phyloP scores from a whole-genome alignment of 305 asterid genomes.

The Fraxinus baroniana region DNA sequence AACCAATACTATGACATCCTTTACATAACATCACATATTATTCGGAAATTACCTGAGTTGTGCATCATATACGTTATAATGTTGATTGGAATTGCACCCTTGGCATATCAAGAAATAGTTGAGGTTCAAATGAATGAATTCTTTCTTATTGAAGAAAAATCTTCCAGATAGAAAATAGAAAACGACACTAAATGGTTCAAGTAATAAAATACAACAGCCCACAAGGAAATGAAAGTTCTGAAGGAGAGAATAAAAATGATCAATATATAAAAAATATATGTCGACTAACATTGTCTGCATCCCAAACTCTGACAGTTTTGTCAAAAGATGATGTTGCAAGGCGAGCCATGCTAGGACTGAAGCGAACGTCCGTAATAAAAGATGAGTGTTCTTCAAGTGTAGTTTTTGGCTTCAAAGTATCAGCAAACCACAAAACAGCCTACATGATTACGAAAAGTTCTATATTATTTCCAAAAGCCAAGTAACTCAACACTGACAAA shows the following conservation, averaged over 20 bases:
- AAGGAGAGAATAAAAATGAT: not conserved
- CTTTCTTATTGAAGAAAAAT: not conserved
- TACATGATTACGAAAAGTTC: slow-evolving; percentile 29
- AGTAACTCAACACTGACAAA: not conserved
- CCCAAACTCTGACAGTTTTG: slow-evolving; percentile 96
- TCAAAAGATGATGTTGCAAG: slow-evolving; percentile 96
- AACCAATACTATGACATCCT: not conserved
- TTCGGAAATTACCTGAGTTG: not conserved
- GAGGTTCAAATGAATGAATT: not conserved
- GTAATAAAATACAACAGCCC: not conserved
- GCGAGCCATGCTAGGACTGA: slow-evolving; percentile 92
- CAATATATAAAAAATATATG: not conserved
- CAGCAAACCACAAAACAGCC: slow-evolving; percentile 88
- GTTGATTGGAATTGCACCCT: not conserved
- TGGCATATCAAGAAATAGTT: not conserved
- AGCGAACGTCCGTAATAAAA: slow-evolving; percentile 83
- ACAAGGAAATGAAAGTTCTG: not conserved
- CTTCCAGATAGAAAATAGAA: not conserved
- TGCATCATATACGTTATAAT: not conserved
- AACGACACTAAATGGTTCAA: not conserved
- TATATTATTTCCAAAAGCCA: not conserved
- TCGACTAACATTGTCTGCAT: slow-evolving; percentile 78
- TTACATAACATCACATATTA: not conserved
- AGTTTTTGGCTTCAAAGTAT: slow-evolving; percentile 72
- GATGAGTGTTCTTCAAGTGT: slow-evolving; percentile 87